Percentiles rank a stretch among this genome's conserved stretches.
Evolutionary conservation across 768 basidiomycete species (phyloP).

Genomic region (Tephrocybe sp.): DNA sequence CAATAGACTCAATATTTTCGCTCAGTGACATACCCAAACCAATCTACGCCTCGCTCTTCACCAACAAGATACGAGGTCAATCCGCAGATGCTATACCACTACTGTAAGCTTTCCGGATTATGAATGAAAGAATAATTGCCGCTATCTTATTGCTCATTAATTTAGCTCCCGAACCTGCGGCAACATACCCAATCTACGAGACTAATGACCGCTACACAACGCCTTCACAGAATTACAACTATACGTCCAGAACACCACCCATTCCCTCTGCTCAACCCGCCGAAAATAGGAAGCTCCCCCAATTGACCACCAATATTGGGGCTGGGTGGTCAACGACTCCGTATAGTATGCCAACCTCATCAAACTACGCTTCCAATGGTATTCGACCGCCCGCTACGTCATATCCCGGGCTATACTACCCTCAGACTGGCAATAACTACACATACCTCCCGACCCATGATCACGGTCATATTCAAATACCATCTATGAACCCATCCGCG

Average conservation of each 20-base stretch:
- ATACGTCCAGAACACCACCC: conserved; percentile 48
- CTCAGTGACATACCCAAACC: conserved; percentile 59
- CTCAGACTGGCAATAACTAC: conserved; percentile 35
- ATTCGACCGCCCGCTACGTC: conserved; percentile 66
- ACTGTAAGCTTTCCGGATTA: conserved; percentile 32
- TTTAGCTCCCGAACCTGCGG: conserved; percentile 45
- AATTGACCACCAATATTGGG: conserved; percentile 43
- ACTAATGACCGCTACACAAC: conserved; percentile 55
- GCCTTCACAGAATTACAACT: conserved; percentile 44
- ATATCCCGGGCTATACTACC: conserved; percentile 53
- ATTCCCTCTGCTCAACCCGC: conserved; percentile 40
- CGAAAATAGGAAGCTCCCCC: conserved; percentile 59
- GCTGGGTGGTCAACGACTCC: conserved; percentile 41
- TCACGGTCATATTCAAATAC: conserved; percentile 22
- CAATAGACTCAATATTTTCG: conserved; percentile 57
- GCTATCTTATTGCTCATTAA: conserved; percentile 35
- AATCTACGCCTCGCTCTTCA: conserved; percentile 62
- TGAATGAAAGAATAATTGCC: conserved; percentile 17
- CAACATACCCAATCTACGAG: conserved; percentile 50
- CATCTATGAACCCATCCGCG: conserved; percentile 28
- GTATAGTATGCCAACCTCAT: conserved; percentile 26
- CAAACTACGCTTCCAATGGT: conserved; percentile 24
- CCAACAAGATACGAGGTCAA: conserved; percentile 59
- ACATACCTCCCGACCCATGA: conserved; percentile 37
- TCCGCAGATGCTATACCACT: conserved; percentile 45